phyloP scores from a whole-genome alignment of 495 filamentous ascomycete genomes.

The Penicillium longicatenatum region DNA sequence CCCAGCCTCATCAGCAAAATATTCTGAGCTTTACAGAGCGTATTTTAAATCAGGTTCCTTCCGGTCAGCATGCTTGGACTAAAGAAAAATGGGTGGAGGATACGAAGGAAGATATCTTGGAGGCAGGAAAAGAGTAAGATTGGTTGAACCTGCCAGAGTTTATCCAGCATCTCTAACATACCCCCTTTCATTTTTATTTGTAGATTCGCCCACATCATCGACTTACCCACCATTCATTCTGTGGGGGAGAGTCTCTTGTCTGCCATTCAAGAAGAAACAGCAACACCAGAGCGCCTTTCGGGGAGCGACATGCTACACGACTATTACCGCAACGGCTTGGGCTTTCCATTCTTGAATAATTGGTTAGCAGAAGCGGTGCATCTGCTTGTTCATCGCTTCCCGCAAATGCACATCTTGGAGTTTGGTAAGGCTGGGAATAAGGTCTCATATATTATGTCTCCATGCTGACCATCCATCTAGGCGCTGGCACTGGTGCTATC shows the following conservation, averaged over 20 bases:
- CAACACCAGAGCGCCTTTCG: neutral
- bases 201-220: neutral
- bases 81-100: neutral
- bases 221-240: neutral
- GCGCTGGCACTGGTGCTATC: neutral
- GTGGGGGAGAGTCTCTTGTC: neutral
- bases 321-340: neutral
- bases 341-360: neutral
- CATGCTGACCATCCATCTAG: neutral
- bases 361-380: neutral
- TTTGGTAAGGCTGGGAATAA: neutral
- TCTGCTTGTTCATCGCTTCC: neutral
- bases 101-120: neutral
- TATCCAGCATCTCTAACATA: neutral
- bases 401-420: neutral
- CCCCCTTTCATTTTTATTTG: neutral
- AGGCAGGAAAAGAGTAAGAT: neutral
- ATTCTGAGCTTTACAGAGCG: neutral
- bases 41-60: neutral
- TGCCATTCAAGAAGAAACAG: neutral
- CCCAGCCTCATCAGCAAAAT: neutral
- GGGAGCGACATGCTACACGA: neutral
- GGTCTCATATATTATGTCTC: neutral
- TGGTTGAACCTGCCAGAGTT: neutral
- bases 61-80: neutral